Evolutionary conservation across 2,329 filamentous ascomycete species (phyloP).

Genomic region (Colletotrichum gloeosporioides): DNA sequence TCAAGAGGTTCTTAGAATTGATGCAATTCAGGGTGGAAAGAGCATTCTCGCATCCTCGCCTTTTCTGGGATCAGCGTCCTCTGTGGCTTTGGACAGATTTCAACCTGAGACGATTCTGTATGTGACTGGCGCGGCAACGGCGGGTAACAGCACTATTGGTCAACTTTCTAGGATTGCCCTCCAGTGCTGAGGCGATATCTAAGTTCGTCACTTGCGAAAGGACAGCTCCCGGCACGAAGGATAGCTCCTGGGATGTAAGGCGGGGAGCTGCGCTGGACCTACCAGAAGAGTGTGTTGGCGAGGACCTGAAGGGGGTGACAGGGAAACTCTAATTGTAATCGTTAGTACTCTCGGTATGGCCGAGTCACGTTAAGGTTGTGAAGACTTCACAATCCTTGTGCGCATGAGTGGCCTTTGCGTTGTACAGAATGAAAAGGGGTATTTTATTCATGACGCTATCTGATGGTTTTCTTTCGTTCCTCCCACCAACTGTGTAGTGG

Average conservation of each 20-base stretch:
- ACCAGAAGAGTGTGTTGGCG: background rate
- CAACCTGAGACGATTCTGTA: background rate
- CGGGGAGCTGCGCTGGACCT: background rate
- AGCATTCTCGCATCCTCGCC: background rate
- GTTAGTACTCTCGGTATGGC: background rate
- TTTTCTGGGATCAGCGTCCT: background rate
- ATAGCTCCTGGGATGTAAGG: background rate
- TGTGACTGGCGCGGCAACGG: background rate
- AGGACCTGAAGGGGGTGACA: background rate
- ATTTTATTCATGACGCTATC: background rate
- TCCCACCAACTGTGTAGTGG: conserved; percentile 3
- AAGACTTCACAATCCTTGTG: background rate
- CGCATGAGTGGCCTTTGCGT: background rate
- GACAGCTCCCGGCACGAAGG: background rate
- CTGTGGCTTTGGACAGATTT: background rate
- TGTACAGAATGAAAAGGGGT: background rate
- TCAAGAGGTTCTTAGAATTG: background rate
- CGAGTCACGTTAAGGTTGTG: background rate
- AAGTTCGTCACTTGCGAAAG: background rate
- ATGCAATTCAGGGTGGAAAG: background rate
- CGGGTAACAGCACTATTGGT: background rate
- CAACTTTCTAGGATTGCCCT: background rate
- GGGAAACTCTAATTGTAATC: background rate
- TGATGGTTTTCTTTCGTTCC: background rate
- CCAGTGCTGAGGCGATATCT: background rate